These are phyloP conservation scores for Lipomyces mesembrius DNA, from an alignment of 805 yeast genomes.

Conservation along the genomic window DNA sequence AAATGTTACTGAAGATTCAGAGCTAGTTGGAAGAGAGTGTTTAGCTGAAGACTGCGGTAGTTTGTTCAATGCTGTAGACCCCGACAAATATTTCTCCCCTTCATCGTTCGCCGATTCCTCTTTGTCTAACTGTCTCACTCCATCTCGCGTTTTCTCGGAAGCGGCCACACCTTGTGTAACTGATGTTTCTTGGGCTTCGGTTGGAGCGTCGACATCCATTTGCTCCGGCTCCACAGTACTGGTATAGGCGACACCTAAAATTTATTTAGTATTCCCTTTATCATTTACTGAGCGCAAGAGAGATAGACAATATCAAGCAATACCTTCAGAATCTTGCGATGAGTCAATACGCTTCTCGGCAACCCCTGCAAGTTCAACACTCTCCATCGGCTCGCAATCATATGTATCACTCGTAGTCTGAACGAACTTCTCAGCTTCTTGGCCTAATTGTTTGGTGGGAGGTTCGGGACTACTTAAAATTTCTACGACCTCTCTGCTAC, in stretches of 20 bases:
- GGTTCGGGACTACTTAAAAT: conserved; percentile 5
- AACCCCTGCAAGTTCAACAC: not conserved
- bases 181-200: not conserved
- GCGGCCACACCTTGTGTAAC: not conserved
- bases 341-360: not conserved
- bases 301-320: not conserved
- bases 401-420: not conserved
- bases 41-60: not conserved
- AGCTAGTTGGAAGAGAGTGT: not conserved
- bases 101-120: not conserved
- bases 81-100: not conserved
- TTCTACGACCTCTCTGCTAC: conserved; percentile 6
- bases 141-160: not conserved
- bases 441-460: not conserved
- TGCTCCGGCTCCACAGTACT: not conserved
- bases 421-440: not conserved
- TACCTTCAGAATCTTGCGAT: not conserved
- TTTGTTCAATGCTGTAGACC: not conserved
- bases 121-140: not conserved
- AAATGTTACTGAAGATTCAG: not conserved
- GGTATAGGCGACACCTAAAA: not conserved
- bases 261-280: not conserved
- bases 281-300: not conserved
- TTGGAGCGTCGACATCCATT: not conserved
- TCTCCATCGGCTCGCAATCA: not conserved